phyloP scores from a whole-genome alignment of 2,329 filamentous ascomycete species.

The Trichoderma simmonsii region DNA sequence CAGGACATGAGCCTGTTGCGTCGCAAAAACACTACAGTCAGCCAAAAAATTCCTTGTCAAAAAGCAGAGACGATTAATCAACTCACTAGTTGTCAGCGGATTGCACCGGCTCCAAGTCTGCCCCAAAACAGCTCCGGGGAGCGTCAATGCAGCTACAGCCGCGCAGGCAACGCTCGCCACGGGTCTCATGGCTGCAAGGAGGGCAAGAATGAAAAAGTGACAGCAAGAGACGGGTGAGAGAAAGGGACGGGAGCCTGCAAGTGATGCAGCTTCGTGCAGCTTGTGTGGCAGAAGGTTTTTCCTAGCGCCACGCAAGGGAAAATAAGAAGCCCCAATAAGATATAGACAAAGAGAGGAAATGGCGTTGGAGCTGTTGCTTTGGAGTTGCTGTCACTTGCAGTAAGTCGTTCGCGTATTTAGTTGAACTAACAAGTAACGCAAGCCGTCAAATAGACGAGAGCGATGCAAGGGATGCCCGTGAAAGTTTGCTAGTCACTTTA shows the following conservation, averaged over 20 bases:
- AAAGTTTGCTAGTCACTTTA: background rate
- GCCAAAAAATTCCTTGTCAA: background rate
- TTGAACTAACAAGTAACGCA: background rate
- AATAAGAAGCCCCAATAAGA: background rate
- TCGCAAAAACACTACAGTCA: background rate
- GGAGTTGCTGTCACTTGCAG: background rate
- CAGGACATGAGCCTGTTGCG: constrained; percentile 57
- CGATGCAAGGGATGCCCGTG: background rate
- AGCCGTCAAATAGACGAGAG: background rate
- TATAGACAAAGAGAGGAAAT: background rate
- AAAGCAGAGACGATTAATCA: background rate
- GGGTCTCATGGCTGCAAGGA: constrained; percentile 19
- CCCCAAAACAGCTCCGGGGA: constrained; percentile 29
- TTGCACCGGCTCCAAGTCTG: constrained; percentile 43
- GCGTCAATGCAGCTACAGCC: constrained; percentile 11
- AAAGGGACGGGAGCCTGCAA: background rate
- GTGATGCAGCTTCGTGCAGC: constrained; percentile 5
- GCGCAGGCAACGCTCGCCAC: constrained; percentile 8
- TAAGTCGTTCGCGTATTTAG: background rate
- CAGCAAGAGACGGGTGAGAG: background rate
- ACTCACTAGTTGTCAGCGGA: constrained; percentile 36
- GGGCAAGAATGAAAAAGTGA: background rate
- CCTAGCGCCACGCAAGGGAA: constrained; percentile 14
- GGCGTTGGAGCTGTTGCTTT: background rate
- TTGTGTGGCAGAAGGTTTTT: background rate